phyloP scores from a whole-genome alignment of 2,329 filamentous ascomycete species.

The Cladosporium phlei region DNA sequence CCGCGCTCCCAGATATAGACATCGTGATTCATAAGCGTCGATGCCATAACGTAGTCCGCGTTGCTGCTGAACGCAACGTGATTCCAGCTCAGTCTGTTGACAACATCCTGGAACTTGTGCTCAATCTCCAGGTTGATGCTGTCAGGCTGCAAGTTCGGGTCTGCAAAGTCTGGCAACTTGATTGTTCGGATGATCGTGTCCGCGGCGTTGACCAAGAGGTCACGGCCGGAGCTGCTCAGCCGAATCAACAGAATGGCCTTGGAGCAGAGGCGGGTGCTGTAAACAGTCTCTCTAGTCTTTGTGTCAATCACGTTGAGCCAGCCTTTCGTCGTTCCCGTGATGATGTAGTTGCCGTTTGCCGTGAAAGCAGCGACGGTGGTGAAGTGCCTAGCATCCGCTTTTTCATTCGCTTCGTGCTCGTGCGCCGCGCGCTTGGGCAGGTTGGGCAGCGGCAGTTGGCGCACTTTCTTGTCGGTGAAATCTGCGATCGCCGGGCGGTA shows the following conservation, averaged over 20 bases:
- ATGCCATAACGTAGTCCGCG: slow-evolving; percentile 92
- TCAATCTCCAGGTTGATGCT: slow-evolving; percentile 87
- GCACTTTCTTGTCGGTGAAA: slow-evolving; percentile 51
- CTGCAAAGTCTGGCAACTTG: slow-evolving; percentile 69
- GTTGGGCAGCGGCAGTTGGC: slow-evolving; percentile 68
- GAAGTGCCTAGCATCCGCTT: slow-evolving; percentile 91
- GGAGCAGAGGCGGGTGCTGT: slow-evolving; percentile 81
- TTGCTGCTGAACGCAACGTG: slow-evolving; percentile 92
- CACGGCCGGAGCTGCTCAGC: slow-evolving; percentile 75
- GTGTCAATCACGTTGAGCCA: slow-evolving; percentile 94
- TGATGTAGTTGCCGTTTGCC: slow-evolving; percentile 76
- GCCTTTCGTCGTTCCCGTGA: slow-evolving; percentile 90
- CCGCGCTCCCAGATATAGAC: slow-evolving; percentile 97
- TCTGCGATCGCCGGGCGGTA: slow-evolving; percentile 88
- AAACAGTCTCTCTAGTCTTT: slow-evolving; percentile 73
- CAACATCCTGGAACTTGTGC: slow-evolving; percentile 97
- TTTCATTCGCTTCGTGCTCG: slow-evolving; percentile 71
- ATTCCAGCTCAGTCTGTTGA: slow-evolving; percentile 93
- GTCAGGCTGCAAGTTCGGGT: slow-evolving; percentile 67
- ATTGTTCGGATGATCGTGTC: slow-evolving; percentile 94
- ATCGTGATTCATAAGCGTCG: slow-evolving; percentile 97
- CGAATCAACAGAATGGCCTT: slow-evolving; percentile 85
- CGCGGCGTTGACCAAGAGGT: slow-evolving; percentile 86
- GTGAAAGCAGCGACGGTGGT: slow-evolving; percentile 92
- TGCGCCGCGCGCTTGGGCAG: slow-evolving; percentile 69